Percentiles rank a stretch among this genome's conserved stretches.
Conservation (phyloP, 1,284 basidiomycete genomes). For the Vanrija humicola region DNA sequence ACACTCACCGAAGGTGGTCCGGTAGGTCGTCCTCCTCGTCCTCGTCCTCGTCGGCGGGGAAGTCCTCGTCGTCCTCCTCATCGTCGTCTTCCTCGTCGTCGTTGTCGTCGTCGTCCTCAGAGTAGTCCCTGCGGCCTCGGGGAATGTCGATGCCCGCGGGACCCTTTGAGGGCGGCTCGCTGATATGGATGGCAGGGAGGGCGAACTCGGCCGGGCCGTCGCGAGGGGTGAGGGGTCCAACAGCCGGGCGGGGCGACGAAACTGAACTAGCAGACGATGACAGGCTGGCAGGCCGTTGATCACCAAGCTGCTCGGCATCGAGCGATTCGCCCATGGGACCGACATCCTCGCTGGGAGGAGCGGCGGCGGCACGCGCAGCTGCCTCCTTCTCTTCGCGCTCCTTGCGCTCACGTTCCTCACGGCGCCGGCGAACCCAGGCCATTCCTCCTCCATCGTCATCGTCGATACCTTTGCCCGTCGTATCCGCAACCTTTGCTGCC, state of each 20-base stretch:
- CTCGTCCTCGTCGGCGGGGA: constrained; percentile 40
- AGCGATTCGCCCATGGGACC: neutral
- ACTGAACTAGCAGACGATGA: constrained; percentile 1
- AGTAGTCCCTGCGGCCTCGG: constrained; percentile 16
- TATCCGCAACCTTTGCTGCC: neutral
- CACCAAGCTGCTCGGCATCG: neutral
- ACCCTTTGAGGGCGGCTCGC: neutral
- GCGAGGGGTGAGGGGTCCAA: constrained; percentile 9
- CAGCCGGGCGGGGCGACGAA: neutral
- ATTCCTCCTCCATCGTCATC: constrained; percentile 48
- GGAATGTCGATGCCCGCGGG: constrained; percentile 15
- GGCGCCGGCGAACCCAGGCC: constrained; percentile 45
- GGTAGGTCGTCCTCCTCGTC: constrained; percentile 35
- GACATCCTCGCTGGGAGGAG: neutral
- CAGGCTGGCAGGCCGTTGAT: constrained; percentile 4
- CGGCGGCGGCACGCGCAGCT: constrained; percentile 2
- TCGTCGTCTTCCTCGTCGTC: constrained; percentile 31
- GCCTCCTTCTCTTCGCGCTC: constrained; percentile 26
- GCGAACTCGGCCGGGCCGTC: constrained; percentile 8
- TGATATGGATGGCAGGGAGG: constrained; percentile 2
- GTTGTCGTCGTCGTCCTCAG: constrained; percentile 28
- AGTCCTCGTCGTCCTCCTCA: constrained; percentile 31
- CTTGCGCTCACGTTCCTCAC: constrained; percentile 39
- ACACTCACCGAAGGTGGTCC: constrained; percentile 1
- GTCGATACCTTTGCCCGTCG: constrained; percentile 19